Conservation (phyloP, 1,284 basidiomycete genomes). For the Megacollybia platyphylla region DNA sequence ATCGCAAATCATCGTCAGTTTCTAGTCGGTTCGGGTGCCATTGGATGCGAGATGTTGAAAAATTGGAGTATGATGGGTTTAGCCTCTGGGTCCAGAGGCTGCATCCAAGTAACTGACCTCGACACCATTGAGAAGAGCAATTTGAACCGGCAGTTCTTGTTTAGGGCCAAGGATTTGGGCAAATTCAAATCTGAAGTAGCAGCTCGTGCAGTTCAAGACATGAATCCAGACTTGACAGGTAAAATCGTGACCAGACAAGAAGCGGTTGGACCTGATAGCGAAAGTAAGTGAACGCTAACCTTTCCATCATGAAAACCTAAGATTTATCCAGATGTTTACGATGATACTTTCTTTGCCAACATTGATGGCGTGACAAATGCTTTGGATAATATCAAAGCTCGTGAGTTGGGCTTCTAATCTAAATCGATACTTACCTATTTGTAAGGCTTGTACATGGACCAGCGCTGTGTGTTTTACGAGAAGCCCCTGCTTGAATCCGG, state of each 20-base stretch:
- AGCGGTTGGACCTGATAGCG: conserved; percentile 87
- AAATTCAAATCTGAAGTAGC: conserved; percentile 98
- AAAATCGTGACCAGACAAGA: conserved; percentile 90
- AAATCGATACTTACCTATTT: conserved; percentile 2
- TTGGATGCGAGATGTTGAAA: conserved; percentile 99
- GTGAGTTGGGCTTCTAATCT: conserved; percentile 31
- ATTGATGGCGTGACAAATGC: conserved; percentile 99
- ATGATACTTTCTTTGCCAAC: conserved; percentile 78
- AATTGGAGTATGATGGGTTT: conserved; percentile 99
- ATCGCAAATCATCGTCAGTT: conserved; percentile 89
- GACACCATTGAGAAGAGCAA: conserved; percentile 99
- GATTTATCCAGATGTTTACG: conserved; percentile 64
- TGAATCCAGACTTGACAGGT: conserved; percentile 89
- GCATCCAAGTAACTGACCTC: conserved; percentile 92
- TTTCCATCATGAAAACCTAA: conserved; percentile 5
- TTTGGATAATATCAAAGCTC: conserved; percentile 94
- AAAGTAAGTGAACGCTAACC: conserved; percentile 45
- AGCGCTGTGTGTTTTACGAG: conserved; percentile 94
- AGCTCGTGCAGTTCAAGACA: conserved; percentile 83
- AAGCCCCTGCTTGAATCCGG: conserved; percentile 97
- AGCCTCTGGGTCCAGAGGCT: conserved; percentile 69
- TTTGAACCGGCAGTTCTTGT: conserved; percentile 96
- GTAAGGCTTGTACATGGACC: conserved; percentile 93
- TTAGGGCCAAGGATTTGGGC: conserved; percentile 93
- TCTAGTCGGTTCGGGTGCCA: conserved; percentile 95